Evolutionary conservation across 257 asterid species (phyloP).

Genomic region (Ilex aquifolium): DNA sequence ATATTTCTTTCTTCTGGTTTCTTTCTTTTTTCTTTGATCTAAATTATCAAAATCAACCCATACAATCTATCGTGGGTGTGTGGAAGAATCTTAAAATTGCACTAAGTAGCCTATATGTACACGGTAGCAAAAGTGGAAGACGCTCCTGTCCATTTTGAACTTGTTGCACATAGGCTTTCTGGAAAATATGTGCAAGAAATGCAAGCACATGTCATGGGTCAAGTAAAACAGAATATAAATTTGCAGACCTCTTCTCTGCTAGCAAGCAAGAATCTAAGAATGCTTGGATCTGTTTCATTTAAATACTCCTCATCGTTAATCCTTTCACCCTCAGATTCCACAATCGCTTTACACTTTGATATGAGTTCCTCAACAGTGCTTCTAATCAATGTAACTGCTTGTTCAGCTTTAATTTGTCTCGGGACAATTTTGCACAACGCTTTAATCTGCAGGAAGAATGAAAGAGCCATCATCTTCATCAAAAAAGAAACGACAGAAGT

Average conservation of each 20-base stretch:
- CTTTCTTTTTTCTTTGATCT: no score
- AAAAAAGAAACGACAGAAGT: slow-evolving; percentile 9
- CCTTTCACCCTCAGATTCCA: slow-evolving; percentile 88
- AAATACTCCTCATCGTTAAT: slow-evolving; percentile 86
- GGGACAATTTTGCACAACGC: slow-evolving; percentile 78
- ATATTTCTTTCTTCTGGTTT: no score
- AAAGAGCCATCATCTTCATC: neutral
- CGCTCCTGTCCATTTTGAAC: no score
- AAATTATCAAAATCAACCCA: no score
- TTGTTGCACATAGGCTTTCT: no score
- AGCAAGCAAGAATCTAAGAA: slow-evolving; percentile 95
- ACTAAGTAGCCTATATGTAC: no score
- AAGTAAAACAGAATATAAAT: no score
- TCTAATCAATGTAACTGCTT: slow-evolving; percentile 72
- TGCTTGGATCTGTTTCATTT: slow-evolving; percentile 83
- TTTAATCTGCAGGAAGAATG: slow-evolving; percentile 42
- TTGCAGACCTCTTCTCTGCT: slow-evolving; percentile 86
- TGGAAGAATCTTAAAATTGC: no score
- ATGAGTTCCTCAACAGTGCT: slow-evolving; percentile 84
- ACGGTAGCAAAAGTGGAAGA: no score
- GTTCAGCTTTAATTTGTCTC: slow-evolving; percentile 84
- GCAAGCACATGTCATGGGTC: no score
- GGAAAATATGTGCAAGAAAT: no score
- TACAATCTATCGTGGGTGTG: no score
- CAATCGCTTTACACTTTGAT: slow-evolving; percentile 74